Evolutionary conservation across 306 rosid genomes (phyloP).

Genomic region (Sindora glabra): DNA sequence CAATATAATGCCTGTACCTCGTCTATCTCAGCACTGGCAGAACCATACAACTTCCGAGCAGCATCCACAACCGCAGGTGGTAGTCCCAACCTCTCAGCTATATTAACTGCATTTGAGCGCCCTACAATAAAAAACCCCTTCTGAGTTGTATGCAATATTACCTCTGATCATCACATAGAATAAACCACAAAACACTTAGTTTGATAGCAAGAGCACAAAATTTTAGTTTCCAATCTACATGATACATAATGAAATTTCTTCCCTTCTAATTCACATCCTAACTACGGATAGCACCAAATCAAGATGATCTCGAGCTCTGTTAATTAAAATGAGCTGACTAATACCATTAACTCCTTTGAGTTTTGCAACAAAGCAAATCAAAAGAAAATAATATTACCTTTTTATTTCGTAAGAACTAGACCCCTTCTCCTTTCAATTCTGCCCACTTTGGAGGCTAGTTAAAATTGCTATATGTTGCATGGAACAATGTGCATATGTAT

Average conservation of each 20-base stretch:
- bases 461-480: not conserved
- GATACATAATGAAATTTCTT: not conserved
- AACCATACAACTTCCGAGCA: conserved; percentile 79
- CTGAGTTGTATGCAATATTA: not conserved
- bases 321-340: too few relatives aligned
- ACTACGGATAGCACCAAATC: too few relatives aligned
- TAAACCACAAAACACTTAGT: conserved; percentile 1
- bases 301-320: too few relatives aligned
- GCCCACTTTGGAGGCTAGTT: not conserved
- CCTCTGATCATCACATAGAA: not conserved
- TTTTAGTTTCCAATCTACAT: not conserved
- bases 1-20: conserved; percentile 44
- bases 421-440: not conserved
- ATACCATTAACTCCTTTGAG: too few relatives aligned
- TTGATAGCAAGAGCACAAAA: not conserved
- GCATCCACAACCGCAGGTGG: conserved; percentile 51
- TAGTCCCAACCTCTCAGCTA: conserved; percentile 85
- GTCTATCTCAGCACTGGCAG: conserved; percentile 91
- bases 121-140: conserved; percentile 35
- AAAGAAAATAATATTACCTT: not conserved
- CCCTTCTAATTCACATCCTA: not conserved
- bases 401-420: not conserved
- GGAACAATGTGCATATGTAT: not conserved
- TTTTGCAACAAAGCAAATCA: too few relatives aligned
- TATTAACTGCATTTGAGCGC: conserved; percentile 88